Conservation (phyloP, 352 stramenopile genomes). For the Phytopythium mirpurense region DNA sequence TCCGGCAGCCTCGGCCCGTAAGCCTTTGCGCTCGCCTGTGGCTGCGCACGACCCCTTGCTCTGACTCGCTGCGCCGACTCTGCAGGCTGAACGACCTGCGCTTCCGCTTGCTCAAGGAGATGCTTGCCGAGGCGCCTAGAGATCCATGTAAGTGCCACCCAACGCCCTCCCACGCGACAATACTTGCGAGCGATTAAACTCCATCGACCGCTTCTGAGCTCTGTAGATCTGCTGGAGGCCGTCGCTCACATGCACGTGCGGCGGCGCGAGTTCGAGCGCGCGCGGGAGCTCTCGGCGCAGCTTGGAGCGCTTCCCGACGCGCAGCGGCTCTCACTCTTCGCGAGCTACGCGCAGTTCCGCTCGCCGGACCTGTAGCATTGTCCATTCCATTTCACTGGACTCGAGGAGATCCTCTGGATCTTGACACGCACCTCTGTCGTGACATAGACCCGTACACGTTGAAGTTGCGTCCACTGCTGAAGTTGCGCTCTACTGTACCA, state of each 20-base stretch:
- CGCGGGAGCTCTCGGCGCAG: constrained; percentile 21
- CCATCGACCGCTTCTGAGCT: not conserved
- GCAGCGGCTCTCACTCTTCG: constrained; percentile 23
- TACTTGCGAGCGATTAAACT: too few species aligned
- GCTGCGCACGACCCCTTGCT: too few species aligned
- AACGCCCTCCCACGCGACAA: too few species aligned
- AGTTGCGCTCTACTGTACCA: not conserved
- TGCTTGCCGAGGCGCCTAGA: constrained; percentile 21
- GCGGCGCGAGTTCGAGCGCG: constrained; percentile 20
- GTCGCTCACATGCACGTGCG: constrained; percentile 44
- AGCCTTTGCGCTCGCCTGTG: constrained; percentile 6
- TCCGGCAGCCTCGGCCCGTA: constrained; percentile 37
- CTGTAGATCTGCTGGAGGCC: constrained; percentile 35
- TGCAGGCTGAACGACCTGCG: constrained; percentile 35
- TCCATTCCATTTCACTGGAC: too few species aligned
- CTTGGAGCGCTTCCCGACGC: constrained; percentile 28
- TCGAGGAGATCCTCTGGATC: too few species aligned
- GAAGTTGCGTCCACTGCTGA: constrained; percentile 1
- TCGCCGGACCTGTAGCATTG: constrained; percentile 5
- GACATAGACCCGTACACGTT: not conserved
- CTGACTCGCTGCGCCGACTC: too few species aligned
- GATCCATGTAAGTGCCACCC: constrained; percentile 23
- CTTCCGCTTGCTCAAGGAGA: constrained; percentile 30
- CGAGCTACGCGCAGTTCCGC: constrained; percentile 22
- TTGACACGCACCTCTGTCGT: not conserved